Evolutionary conservation across 208 protist species (phyloP), one percentile per base, ranked within the genome.

Genomic region (Acanthamoeba pearcei): DNA sequence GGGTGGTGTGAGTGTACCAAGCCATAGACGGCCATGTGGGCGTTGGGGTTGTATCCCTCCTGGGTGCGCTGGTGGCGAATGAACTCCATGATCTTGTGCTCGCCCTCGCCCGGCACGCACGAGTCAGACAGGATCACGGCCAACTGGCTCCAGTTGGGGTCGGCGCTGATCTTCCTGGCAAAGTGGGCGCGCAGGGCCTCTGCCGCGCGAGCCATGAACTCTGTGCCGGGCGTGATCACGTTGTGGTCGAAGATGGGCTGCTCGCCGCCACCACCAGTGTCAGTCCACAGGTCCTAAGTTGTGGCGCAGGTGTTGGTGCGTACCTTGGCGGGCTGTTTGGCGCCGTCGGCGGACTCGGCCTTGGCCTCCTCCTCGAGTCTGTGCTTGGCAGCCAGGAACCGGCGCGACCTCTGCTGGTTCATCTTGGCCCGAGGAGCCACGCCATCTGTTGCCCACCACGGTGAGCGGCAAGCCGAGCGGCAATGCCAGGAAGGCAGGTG

Each of bases 341-440:
- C 78, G 22, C 9, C 88, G 42, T 57, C 64, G 42, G 32, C 62
- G 35, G 19, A 17, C 27, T 51, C 53, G 9, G 74, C 42, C 80
- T 96, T 88, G 9, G 64, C 72, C 12, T 97, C 96, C 96, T 93
- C 97, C 97, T 97, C 99, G 96, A 80, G 97, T 1, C 95, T 95
- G 91, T 99, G 99, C 93, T 99, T 96, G 4, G 98, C 99, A 1
- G 99, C 97, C 42, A 98, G 97, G 97, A 99, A 99, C 60, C 99
- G 98, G 27, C 99, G 97, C 53, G 97, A 98, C 92, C 99, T 98
- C 97, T 99, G 99, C 97, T 99, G 99, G 95, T 99, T 99, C 99
- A 99, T 99, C 95, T 99, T 99, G 88, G 99, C 99, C n/a, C 99
- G 97, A 64, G 99, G 99, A 15, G 99, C 99, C 22, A 99, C 99